Evolutionary conservation across 176 grass and related monocot species (phyloP).

Genomic region (Juncus inflexus): DNA sequence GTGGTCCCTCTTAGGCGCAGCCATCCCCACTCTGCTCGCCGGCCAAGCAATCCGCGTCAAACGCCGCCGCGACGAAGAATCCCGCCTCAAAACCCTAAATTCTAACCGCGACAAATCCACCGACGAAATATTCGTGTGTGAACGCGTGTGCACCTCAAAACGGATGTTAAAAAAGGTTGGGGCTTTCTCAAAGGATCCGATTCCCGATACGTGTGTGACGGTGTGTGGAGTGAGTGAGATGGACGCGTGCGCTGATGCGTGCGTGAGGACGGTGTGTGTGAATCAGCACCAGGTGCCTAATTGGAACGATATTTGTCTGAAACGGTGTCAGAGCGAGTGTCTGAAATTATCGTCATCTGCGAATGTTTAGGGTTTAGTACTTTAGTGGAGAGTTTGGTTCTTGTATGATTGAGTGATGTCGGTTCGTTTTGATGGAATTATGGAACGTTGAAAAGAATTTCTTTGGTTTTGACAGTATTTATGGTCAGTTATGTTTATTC

Average conservation of each 20-base stretch:
- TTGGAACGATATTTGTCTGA: slow-evolving; percentile 91
- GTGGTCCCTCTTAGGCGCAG: slow-evolving; percentile 64
- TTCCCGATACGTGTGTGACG: slow-evolving; percentile 86
- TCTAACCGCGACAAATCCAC: slow-evolving; percentile 69
- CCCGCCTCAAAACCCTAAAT: slow-evolving; percentile 47
- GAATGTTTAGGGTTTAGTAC: slow-evolving; percentile 5
- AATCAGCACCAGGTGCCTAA: slow-evolving; percentile 92
- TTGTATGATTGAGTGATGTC: too few relatives aligned
- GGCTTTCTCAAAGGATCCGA: slow-evolving; percentile 86
- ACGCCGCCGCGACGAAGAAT: slow-evolving; percentile 59
- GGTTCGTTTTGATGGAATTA: too few relatives aligned
- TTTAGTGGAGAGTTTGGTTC: too few relatives aligned
- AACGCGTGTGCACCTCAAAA: slow-evolving; percentile 84
- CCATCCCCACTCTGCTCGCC: slow-evolving; percentile 51
- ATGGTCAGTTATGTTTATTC: too few relatives aligned
- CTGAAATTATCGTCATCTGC: slow-evolving; percentile 68
- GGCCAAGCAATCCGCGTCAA: slow-evolving; percentile 61
- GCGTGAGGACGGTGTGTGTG: slow-evolving; percentile 80
- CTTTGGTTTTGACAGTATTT: not conserved
- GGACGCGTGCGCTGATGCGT: slow-evolving; percentile 85
- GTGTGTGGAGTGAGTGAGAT: slow-evolving; percentile 81
- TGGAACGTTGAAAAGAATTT: not conserved
- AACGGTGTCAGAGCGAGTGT: slow-evolving; percentile 88
- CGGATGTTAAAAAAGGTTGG: slow-evolving; percentile 88
- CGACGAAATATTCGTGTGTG: slow-evolving; percentile 80